A percentile compares a stretch with the other conserved stretches of the same genome.
Evolutionary conservation across 169 alveolate species (phyloP).

Genomic region (Cryptosporidium baileyi): DNA sequence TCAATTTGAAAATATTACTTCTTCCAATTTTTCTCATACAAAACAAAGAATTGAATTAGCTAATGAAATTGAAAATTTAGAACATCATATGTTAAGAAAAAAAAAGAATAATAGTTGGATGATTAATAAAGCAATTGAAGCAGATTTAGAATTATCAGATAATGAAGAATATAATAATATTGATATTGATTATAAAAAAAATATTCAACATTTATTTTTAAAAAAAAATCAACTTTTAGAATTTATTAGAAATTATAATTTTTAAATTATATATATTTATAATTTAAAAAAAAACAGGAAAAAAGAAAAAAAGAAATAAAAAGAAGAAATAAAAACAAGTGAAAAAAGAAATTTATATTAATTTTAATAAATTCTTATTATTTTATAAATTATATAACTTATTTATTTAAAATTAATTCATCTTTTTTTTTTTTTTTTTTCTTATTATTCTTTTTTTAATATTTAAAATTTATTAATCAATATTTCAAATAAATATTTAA

Average conservation of each 20-base stretch:
- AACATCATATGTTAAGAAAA: constrained; percentile 57
- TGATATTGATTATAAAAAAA: constrained; percentile 4
- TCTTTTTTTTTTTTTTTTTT: neutral
- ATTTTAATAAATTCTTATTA: no score
- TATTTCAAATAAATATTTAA: no score
- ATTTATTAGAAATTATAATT: neutral
- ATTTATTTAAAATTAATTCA: neutral
- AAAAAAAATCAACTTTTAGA: constrained; percentile 3
- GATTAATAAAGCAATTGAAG: constrained; percentile 68
- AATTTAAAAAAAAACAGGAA: neutral
- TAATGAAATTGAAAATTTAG: constrained; percentile 69
- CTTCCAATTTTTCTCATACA: constrained; percentile 24
- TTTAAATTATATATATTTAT: neutral
- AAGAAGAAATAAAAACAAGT: neutral
- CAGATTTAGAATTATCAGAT: constrained; percentile 74
- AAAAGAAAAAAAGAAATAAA: neutral
- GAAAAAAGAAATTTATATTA: neutral
- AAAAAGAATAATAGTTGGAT: constrained; percentile 71
- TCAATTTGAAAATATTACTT: neutral
- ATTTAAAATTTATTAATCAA: no score
- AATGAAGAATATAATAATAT: constrained; percentile 29
- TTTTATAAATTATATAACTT: no score
- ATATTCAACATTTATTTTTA: constrained; percentile 13
- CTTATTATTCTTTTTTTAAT: no score
- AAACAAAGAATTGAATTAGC: constrained; percentile 72